Evolutionary conservation across 2,329 filamentous ascomycete genomes (phyloP).

Genomic region (Trichoderma hamatum): DNA sequence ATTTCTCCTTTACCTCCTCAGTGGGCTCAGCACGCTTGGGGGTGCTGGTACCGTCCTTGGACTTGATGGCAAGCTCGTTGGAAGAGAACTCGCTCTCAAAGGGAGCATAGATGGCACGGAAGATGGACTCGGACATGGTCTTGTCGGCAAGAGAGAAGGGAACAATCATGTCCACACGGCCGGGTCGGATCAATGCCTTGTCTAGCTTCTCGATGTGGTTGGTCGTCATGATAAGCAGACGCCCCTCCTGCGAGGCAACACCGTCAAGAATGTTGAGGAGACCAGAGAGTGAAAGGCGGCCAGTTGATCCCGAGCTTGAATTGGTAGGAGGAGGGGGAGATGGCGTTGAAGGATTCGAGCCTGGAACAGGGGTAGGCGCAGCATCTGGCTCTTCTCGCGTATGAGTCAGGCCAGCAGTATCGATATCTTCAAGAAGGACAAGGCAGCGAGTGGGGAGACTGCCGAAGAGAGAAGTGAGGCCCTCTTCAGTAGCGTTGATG

Average conservation of each 20-base stretch:
- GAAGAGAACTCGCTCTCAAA: slow-evolving; percentile 44
- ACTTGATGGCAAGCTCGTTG: neutral
- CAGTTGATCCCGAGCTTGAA: slow-evolving; percentile 26
- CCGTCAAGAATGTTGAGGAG: slow-evolving; percentile 82
- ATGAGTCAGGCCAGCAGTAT: slow-evolving; percentile 70
- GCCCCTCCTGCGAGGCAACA: slow-evolving; percentile 64
- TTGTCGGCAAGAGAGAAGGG: slow-evolving; percentile 59
- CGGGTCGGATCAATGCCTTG: slow-evolving; percentile 64
- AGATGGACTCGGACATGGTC: slow-evolving; percentile 57
- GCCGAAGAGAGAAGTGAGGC: slow-evolving; percentile 64
- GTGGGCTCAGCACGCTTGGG: slow-evolving; percentile 33
- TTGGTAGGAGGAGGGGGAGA: neutral
- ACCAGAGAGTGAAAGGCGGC: slow-evolving; percentile 69
- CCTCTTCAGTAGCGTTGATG: slow-evolving; percentile 64
- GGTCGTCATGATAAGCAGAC: slow-evolving; percentile 68
- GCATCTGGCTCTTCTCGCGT: slow-evolving; percentile 48
- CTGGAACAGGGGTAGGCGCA: slow-evolving; percentile 1
- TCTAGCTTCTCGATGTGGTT: slow-evolving; percentile 65
- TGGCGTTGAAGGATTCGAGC: slow-evolving; percentile 24
- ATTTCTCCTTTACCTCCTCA: slow-evolving; percentile 37
- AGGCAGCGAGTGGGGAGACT: slow-evolving; percentile 70
- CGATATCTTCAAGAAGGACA: slow-evolving; percentile 76
- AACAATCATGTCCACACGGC: slow-evolving; percentile 63
- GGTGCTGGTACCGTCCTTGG: slow-evolving; percentile 26
- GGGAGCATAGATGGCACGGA: slow-evolving; percentile 60